Evolutionary conservation across 495 filamentous ascomycete species (phyloP).

Genomic region (Choiromyces venosus): DNA sequence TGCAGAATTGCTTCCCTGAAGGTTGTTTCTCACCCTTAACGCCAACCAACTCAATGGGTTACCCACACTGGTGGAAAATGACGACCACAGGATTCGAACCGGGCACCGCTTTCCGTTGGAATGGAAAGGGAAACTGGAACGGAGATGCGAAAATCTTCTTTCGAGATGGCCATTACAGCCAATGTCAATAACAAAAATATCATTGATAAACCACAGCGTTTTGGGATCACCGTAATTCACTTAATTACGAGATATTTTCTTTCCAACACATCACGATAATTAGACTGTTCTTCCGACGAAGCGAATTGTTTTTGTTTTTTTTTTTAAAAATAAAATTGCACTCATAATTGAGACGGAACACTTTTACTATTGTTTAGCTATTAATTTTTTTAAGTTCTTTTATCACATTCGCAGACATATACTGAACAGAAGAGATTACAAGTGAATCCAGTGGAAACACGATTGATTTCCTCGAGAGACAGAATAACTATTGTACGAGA

Average conservation of each 20-base stretch:
- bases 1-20: slow-evolving; percentile 43
- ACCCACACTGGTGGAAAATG: slow-evolving; percentile 32
- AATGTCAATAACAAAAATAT: background rate
- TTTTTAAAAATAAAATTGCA: too few relatives aligned
- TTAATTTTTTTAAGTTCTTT: background rate
- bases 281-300: background rate
- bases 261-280: background rate
- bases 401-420: background rate
- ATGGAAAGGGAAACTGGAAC: slow-evolving; percentile 34
- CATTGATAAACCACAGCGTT: background rate
- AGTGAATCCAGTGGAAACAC: background rate
- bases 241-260: background rate
- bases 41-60: slow-evolving; percentile 33
- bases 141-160: slow-evolving; percentile 36
- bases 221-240: background rate
- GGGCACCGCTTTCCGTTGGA: slow-evolving; percentile 38
- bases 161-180: slow-evolving; percentile 35
- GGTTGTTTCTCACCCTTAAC: slow-evolving; percentile 40
- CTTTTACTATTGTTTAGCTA: background rate
- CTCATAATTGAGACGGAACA: background rate
- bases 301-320: background rate
- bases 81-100: slow-evolving; percentile 41
- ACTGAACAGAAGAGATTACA: background rate
- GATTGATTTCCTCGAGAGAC: background rate
- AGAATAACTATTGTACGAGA: background rate